Base-by-base conservation (phyloP, 1,139 yeast genomes). In the Geotrichum carabidarum region DNA sequence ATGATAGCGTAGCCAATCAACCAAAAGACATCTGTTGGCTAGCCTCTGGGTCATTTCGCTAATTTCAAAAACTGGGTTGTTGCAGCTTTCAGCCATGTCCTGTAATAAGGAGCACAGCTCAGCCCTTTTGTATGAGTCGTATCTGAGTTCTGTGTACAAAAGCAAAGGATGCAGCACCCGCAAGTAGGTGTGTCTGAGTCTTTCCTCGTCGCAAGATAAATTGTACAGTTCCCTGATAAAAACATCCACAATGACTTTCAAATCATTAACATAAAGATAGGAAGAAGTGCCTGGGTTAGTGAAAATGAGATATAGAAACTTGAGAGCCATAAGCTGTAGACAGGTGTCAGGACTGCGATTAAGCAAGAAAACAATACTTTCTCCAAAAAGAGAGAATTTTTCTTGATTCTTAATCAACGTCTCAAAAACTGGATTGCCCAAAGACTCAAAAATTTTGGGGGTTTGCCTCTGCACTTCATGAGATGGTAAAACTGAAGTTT, bases 201-300 rank as follows among this genome's bases (percentile, higher is more conserved):
- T 75, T 59, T 84, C 90, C 43, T 80, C 79, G 31, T 78, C 79
- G 41, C 77, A 81, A 4, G 84, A 73, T 50, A 89, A 70, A 65
- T 90, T 82, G 60, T 80, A 79, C 55, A 91, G 74, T 67, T 91
- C 96, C 55, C 98, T 74, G 4, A 90, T 77, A 53, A 91, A 76
- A 8, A 93, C 89, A 62, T 90, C 96, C n/a, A 86, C 82, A 58
- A 93, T 77, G 5, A 93, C 95, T 63, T 85, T 82, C 57, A 91
- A 72, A 68, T 93, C 99, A 65, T 55, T 55, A 57, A 87, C 74
- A 67, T 93, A 91, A 53, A 86, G 79, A 58, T 84, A 77, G 53
- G 85, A 86, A n/a, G 17, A 37, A 0, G 93, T 83, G 50, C 74
- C 73, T 0, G 82, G 76, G 12, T 86, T 80, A 2, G 93, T 83